Evolutionary conservation across 2,329 filamentous ascomycete species (phyloP).

Genomic region (Cladosporium phlei): DNA sequence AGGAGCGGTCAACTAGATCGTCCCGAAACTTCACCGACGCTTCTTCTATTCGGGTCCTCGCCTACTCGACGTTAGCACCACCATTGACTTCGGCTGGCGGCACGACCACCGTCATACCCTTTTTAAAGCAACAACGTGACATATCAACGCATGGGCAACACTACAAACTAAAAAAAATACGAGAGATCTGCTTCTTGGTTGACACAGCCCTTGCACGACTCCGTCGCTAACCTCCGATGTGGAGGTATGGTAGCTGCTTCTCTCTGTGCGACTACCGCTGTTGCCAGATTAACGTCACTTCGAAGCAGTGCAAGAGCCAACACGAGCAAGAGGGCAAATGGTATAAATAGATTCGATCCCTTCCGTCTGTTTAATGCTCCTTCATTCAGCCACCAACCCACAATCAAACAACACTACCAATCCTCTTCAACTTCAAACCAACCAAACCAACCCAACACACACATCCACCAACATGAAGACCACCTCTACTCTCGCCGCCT

Average conservation of each 20-base stretch:
- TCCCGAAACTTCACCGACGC: constrained; percentile 1
- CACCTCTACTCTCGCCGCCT: constrained; percentile 12
- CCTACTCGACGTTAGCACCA: background rate
- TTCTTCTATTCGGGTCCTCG: background rate
- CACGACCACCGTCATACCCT: constrained; percentile 9
- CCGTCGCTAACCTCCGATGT: too few species aligned
- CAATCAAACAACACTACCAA: background rate
- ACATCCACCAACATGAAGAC: constrained; percentile 22
- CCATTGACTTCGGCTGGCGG: constrained; percentile 4
- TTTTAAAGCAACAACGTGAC: constrained; percentile 9
- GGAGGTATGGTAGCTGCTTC: constrained; percentile 1
- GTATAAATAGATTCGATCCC: constrained; percentile 8
- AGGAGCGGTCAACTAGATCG: background rate
- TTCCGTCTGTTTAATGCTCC: background rate
- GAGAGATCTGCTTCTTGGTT: constrained; percentile 6
- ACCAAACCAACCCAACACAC: background rate
- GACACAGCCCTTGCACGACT: constrained; percentile 1
- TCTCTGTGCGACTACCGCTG: constrained; percentile 4
- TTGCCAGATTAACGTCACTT: constrained; percentile 2
- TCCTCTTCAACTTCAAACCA: background rate
- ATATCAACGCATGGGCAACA: constrained; percentile 1
- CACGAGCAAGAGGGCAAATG: background rate
- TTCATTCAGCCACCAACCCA: background rate
- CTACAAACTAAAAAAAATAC: constrained; percentile 11
- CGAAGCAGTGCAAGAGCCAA: background rate